These are phyloP conservation scores for Lycium ferocissimum DNA, from an alignment of 257 asterid species.

Conservation along the genomic window DNA sequence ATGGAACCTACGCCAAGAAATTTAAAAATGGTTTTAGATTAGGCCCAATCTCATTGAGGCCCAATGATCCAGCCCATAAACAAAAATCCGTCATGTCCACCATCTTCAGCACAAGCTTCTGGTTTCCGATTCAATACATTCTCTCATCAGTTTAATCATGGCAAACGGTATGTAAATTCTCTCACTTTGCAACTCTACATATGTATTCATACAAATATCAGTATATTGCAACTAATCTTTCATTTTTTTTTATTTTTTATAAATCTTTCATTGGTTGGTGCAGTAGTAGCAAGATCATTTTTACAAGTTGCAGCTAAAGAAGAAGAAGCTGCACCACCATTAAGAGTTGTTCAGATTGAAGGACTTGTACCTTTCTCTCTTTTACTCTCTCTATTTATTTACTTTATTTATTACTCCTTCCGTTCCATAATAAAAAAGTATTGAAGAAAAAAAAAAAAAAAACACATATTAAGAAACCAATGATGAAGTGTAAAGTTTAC, in stretches of 20 bases:
- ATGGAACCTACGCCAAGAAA: too few species aligned
- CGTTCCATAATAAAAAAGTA: too few species aligned
- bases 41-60: too few species aligned
- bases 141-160: slow-evolving; percentile 28
- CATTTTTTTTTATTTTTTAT: too few species aligned
- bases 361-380: slow-evolving; percentile 39
- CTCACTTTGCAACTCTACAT: background rate
- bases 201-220: background rate
- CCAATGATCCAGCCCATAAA: too few species aligned
- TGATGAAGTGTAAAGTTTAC: too few species aligned
- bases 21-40: background rate
- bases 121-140: background rate
- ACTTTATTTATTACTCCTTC: too few species aligned
- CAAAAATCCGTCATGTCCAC: too few species aligned
- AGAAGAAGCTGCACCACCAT: slow-evolving; percentile 74
- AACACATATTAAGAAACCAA: too few species aligned
- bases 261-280: slow-evolving; percentile 6
- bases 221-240: background rate
- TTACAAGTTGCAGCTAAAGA: slow-evolving; percentile 88
- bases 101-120: too few species aligned
- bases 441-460: too few species aligned
- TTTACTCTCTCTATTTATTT: too few species aligned
- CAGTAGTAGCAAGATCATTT: slow-evolving; percentile 73
- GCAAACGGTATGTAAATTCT: slow-evolving; percentile 39
- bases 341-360: slow-evolving; percentile 94